These are phyloP conservation scores for Macrolepiota albuminosa DNA, from an alignment of 768 basidiomycete species.

Conservation along the genomic window DNA sequence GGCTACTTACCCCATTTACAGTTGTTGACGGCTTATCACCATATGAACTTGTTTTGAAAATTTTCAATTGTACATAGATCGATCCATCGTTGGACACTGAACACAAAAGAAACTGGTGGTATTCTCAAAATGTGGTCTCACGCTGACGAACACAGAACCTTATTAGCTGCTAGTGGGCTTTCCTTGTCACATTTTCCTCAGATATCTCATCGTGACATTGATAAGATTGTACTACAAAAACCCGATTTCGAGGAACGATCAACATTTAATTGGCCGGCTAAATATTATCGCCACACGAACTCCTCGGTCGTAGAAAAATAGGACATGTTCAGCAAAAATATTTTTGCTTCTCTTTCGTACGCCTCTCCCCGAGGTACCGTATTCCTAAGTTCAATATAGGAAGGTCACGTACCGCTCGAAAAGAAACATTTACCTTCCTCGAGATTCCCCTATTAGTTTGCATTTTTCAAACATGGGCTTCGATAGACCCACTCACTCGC, in stretches of 20 bases:
- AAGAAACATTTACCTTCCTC: not conserved
- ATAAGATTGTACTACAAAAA: not conserved
- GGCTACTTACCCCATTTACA: not conserved
- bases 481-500: constrained; percentile 10
- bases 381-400: not conserved
- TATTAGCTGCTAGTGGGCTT: not conserved
- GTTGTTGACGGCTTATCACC: not conserved
- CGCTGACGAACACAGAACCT: not conserved
- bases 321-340: not conserved
- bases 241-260: not conserved
- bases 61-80: no score
- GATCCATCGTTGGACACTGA: no score
- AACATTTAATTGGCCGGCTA: not conserved
- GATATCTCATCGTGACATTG: not conserved
- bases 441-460: not conserved
- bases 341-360: not conserved
- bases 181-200: not conserved
- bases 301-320: not conserved
- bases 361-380: not conserved
- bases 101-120: no score
- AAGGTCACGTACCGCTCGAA: no score
- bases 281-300: not conserved
- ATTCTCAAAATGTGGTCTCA: not conserved
- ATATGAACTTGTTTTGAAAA: not conserved
- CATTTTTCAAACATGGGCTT: constrained; percentile 10